Percentiles rank a stretch among this genome's conserved stretches.
phyloP scores from a whole-genome alignment of 2,329 filamentous ascomycete genomes.

The Colletotrichum acutatum region DNA sequence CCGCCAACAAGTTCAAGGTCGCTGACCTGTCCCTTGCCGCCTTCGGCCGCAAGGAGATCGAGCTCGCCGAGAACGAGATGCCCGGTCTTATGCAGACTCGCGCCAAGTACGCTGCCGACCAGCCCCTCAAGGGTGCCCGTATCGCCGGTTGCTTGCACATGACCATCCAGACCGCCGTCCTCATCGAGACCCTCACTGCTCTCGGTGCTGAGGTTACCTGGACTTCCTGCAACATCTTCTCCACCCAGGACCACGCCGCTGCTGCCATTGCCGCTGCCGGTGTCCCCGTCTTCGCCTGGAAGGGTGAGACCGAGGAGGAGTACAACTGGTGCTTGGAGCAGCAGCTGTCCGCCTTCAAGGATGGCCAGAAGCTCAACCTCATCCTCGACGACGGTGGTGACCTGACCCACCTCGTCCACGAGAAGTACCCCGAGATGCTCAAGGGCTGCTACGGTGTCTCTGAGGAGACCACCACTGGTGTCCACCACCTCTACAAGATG shows the following conservation, averaged over 20 bases:
- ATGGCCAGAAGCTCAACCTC: slow-evolving; percentile 95
- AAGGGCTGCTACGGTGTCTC: slow-evolving; percentile 98
- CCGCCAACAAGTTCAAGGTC: slow-evolving; percentile 96
- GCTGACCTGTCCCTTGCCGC: slow-evolving; percentile 97
- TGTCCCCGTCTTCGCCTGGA: slow-evolving; percentile 84
- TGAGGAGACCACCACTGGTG: slow-evolving; percentile 99
- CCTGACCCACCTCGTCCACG: slow-evolving; percentile 94
- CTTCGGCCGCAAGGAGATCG: slow-evolving; percentile 99
- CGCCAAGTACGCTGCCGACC: slow-evolving; percentile 88
- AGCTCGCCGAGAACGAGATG: slow-evolving; percentile 97
- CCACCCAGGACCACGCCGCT: slow-evolving; percentile 97
- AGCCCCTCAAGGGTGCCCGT: slow-evolving; percentile 92
- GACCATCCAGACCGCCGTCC: slow-evolving; percentile 99
- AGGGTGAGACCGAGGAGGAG: slow-evolving; percentile 98
- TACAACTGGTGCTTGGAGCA: slow-evolving; percentile 99
- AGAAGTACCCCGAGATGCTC: slow-evolving; percentile 98
- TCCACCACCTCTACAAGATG: slow-evolving; percentile 99
- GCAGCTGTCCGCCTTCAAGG: slow-evolving; percentile 97
- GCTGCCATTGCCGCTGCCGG: slow-evolving; percentile 95
- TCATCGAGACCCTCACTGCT: slow-evolving; percentile 95
- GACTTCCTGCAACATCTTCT: slow-evolving; percentile 99
- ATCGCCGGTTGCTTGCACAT: slow-evolving; percentile 99
- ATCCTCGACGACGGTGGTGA: slow-evolving; percentile 99
- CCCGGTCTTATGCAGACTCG: slow-evolving; percentile 97
- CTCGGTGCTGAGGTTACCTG: slow-evolving; percentile 99